Conservation (phyloP, 371 early-diverging fungal species). For the Blyttiomyces sp. region DNA sequence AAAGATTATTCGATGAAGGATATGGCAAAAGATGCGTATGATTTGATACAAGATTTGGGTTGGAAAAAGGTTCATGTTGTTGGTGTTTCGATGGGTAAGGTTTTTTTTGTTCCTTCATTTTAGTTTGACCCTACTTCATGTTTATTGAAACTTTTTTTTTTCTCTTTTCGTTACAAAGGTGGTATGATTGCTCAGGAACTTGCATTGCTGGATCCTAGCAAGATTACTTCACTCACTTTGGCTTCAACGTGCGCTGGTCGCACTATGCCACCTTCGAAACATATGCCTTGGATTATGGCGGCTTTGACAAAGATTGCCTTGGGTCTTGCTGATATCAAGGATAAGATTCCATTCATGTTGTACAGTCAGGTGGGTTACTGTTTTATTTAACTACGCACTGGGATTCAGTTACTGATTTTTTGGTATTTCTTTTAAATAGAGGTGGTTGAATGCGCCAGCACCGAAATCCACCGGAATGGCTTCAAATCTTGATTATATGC, state of each 20-base stretch:
- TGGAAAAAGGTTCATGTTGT: slow-evolving; percentile 66
- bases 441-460: slow-evolving; percentile 20
- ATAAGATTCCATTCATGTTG: slow-evolving; percentile 18
- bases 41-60: slow-evolving; percentile 56
- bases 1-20: slow-evolving; percentile 14
- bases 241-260: slow-evolving; percentile 16
- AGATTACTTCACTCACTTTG: slow-evolving; percentile 14
- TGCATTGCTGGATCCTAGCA: slow-evolving; percentile 6
- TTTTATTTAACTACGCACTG: too few relatives aligned
- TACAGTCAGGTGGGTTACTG: slow-evolving; percentile 27
- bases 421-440: neutral
- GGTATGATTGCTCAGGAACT: slow-evolving; percentile 32
- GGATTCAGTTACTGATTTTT: too few relatives aligned
- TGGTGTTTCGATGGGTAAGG: slow-evolving; percentile 78
- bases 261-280: slow-evolving; percentile 11
- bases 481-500: slow-evolving; percentile 27
- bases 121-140: neutral
- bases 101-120: too few relatives aligned
- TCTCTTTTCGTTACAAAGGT: too few relatives aligned
- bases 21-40: slow-evolving; percentile 63
- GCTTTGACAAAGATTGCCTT: slow-evolving; percentile 14
- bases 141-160: neutral
- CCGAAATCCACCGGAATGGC: slow-evolving; percentile 7
- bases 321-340: slow-evolving; percentile 17
- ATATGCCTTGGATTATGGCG: slow-evolving; percentile 14